Evolutionary conservation across 2,329 filamentous ascomycete genomes (phyloP), one percentile per base, ranked within the genome.

Genomic region (Verticillium klebahnii): DNA sequence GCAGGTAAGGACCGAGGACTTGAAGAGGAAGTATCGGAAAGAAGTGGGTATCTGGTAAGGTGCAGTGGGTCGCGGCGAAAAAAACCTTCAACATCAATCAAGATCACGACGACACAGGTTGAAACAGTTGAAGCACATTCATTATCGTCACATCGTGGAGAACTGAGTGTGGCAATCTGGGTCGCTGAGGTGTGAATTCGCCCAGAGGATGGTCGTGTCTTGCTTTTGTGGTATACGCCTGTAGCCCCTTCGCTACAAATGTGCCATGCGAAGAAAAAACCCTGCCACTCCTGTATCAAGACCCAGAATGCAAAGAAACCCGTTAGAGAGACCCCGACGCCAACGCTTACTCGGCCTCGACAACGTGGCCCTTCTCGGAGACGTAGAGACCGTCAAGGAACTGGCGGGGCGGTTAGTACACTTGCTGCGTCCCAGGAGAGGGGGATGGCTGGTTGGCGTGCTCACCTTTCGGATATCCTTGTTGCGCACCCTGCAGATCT

Each of bases 331-430:
- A 29, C 29, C 29, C 60, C 59, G 57, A 62, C 60, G 61, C 56
- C 59, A 31, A 39, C 72, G 67, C 72, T 78, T 78, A 79, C 72
- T 85, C 79, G 69, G 88, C 89, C 76, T 92, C 90, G 72, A 86
- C 85, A 75, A 99, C 89, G 89, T 98, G 97, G 82, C 91, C 90
- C 86, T 92, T 91, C 91, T 99, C 95, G 78, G 93, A 97, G 77
- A 99, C 95, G 87, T 99, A 99, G 81, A 99, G 87, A 89, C 95
- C 95, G 85, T 99, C 96, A 87, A 99, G 89, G 91, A 99, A 99
- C 92, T 96, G 74, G 66, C 29, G 39, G 31, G 25, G 34, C 60
- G 58, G 29, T 29, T 29, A 29, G 29, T 6, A 29, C 29, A 29
- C 29, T 29, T 29, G 5, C 29, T 29, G 29, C 29, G 5, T 29